Percentiles rank a stretch among this genome's conserved stretches.
These are phyloP conservation scores for Mucor sp. DNA, from an alignment of 371 early-diverging fungal genomes.

Conservation along the genomic window DNA sequence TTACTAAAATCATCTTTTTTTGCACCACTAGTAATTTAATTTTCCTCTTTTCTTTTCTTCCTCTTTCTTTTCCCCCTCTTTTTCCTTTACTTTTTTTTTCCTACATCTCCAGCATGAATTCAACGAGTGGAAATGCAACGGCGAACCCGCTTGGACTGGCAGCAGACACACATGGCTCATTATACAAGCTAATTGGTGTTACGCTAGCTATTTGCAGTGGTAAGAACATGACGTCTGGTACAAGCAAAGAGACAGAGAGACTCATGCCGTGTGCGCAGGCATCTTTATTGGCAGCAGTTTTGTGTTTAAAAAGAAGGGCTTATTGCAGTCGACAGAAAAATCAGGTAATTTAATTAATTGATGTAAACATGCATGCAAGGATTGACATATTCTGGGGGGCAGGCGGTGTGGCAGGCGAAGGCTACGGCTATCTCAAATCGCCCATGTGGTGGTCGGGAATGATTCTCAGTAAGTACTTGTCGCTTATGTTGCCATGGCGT, in stretches of 20 bases:
- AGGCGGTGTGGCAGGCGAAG: conserved; percentile 72
- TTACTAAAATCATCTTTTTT: not conserved
- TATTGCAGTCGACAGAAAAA: conserved; percentile 69
- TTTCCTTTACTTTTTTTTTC: not conserved
- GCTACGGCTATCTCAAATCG: conserved; percentile 82
- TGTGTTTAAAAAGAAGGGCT: conserved; percentile 93
- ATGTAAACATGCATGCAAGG: not conserved
- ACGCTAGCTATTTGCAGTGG: conserved; percentile 78
- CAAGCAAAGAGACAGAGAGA: not conserved
- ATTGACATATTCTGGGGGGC: not conserved
- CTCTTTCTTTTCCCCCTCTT: not conserved
- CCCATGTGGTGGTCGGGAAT: conserved; percentile 96
- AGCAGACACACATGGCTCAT: conserved; percentile 17
- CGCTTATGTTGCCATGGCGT: not conserved
- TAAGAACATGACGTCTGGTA: conserved; percentile 22
- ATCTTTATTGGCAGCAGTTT: conserved; percentile 89
- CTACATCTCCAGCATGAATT: not conserved
- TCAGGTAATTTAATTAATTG: conserved; percentile 39
- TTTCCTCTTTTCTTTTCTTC: not conserved
- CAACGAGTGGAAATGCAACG: conserved; percentile 13
- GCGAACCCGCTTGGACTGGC: not conserved
- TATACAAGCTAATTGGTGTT: conserved; percentile 85
- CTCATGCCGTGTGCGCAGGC: conserved; percentile 41
- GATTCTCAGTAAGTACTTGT: conserved; percentile 59
- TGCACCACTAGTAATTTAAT: not conserved